Evolutionary conservation across 2,329 filamentous ascomycete species (phyloP).

Genomic region (Scopulariopsis brevicaulis): DNA sequence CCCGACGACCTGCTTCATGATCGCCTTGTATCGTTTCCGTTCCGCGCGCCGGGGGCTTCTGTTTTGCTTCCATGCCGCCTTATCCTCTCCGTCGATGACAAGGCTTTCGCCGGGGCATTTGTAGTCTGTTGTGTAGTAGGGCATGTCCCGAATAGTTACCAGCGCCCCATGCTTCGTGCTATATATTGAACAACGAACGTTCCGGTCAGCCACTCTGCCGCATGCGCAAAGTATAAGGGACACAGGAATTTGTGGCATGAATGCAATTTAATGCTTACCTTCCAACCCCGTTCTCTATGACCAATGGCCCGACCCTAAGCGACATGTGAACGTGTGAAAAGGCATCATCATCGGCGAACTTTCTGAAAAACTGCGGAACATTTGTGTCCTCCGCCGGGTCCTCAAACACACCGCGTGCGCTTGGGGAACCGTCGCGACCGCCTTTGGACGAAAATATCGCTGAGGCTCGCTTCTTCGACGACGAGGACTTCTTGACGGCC

Average conservation of each 20-base stretch:
- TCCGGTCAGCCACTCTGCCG: no score
- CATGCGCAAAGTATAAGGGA: no score
- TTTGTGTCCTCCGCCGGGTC: conserved; percentile 11
- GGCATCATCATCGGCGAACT: conserved; percentile 18
- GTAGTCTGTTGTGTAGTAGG: not conserved
- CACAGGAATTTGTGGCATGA: no score
- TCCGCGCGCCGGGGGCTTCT: not conserved
- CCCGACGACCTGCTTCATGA: conserved; percentile 28
- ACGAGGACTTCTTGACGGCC: not conserved
- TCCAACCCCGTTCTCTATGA: conserved; percentile 25
- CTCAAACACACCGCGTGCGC: conserved; percentile 6
- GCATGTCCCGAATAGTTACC: conserved; percentile 14
- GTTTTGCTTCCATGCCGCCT: not conserved
- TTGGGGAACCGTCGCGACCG: conserved; percentile 5
- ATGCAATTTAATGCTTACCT: conserved; percentile 16
- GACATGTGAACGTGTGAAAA: conserved; percentile 28
- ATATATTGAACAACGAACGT: no score
- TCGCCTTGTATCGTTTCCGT: conserved; percentile 21
- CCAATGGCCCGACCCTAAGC: conserved; percentile 23
- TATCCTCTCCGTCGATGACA: not conserved
- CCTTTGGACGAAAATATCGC: not conserved
- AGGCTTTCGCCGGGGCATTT: not conserved
- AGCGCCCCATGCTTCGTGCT: conserved; percentile 15
- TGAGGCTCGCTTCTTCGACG: not conserved
- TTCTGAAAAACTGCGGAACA: conserved; percentile 17